Evolutionary conservation across 1,284 basidiomycete genomes (phyloP), one percentile per base, ranked within the genome.

Genomic region (Sanghuangporus sanghuang): DNA sequence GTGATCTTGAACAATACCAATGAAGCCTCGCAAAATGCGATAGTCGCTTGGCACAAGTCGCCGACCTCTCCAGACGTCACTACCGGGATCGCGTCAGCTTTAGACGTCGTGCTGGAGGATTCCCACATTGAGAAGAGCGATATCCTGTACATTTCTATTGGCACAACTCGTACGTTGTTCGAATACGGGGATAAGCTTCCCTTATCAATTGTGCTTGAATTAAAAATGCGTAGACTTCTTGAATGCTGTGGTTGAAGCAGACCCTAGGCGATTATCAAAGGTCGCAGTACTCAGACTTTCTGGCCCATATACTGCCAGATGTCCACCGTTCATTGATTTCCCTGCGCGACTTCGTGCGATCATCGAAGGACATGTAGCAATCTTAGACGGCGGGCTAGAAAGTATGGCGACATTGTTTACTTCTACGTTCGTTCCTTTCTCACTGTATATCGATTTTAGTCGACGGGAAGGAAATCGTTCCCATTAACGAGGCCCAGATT

Each of bases 201-300:
- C 16, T 8, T 48, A 9, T 57, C 59, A 40, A 23, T 32, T 16
- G 38, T 21, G 9, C 14, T 14, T 39, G 27, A 49, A 8, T 56
- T 11, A 21, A 62, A 32, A 23, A 23, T 46, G 23, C 49, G 21
- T 46, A 67, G 66, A 68, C 52, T 84, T 84, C 72, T 76, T 84
- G 62, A 84, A 85, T 65, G 82, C 83, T 0, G 78, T 85, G 1
- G 72, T 85, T 50, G 82, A 85, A 70, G 73, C 77, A 42, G 79
- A 84, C 66, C 71, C 72, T 21, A 69, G 75, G 6, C 74, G 79
- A 3, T 74, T 85, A 3, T 76, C 79, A 27, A 80, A 78, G 52
- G 82, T 85, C 0, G 83, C 83, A 0, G 80, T 85, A 58, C 73
- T 85, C 40, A 80, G 83, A 59, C 73, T 85, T n/a, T 81, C 80